Evolutionary conservation across 129 eudicot species (phyloP), one percentile per base, ranked within the genome.

Genomic region (Rutidosis leptorrhynchoides): DNA sequence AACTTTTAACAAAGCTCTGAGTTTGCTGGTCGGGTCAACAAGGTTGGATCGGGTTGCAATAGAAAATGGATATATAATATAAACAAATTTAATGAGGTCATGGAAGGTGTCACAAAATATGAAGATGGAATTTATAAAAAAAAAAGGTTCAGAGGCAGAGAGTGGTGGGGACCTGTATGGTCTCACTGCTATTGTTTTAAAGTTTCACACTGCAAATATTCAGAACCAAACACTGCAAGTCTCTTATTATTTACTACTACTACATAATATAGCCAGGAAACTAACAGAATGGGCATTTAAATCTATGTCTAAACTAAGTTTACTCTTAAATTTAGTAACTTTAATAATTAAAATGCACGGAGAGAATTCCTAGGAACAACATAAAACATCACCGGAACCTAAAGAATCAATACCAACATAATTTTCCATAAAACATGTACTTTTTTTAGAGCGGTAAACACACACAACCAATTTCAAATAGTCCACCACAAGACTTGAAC

Each of bases 301-400:
- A 57, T 15, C 66, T 27, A 77, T 57, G 73, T 19, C 51, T 65
- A 74, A 65, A 64, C 67, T 49, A 19, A 8, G 16, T 37, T 62
- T 51, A 42, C 27, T 33, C 46, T 20, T 58, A 75, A 27, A 23
- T 54, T 19, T 11, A 24, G 14, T 4, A 0, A 58, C 5, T 58
- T 43, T n/a, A 1, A 19, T 6, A n/a, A n/a, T 8, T 67, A 53
- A 54, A 26, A 40, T 58, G 66, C 26, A 69, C 65, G 56, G 65
- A 78, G 24, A 52, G 6, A 66, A 45, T 35, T 54, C 71, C 61
- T 64, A 69, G 77, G 80, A 83, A 79, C 82, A 83, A 79, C 82
- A 79, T 19, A 80, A 73, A 77, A 79, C 75, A 83, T 69, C 62
- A 76, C 75, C 56, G 52, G 8, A 40, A 32, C 56, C 3, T 43